Evolutionary conservation across 768 basidiomycete species (phyloP).

Genomic region (Hericium rajendrae): DNA sequence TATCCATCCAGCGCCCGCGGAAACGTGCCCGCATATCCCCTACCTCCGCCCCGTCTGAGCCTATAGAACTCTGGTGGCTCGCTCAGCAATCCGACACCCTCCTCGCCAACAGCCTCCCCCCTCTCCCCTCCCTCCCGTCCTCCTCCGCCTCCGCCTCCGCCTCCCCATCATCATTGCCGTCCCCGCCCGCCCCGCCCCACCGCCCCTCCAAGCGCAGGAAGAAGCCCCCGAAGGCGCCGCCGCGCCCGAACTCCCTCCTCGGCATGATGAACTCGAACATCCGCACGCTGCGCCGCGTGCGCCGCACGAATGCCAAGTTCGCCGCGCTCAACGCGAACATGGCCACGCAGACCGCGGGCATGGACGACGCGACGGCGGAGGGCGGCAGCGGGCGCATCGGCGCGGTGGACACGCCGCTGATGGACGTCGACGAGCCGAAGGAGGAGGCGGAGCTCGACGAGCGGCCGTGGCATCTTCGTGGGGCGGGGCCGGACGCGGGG

Average conservation of each 20-base stretch:
- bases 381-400: constrained; percentile 31
- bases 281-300: constrained; percentile 60
- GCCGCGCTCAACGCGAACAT: constrained; percentile 37
- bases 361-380: constrained; percentile 24
- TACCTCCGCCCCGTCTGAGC: background rate
- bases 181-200: constrained; percentile 13
- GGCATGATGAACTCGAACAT: constrained; percentile 69
- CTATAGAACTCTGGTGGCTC: constrained; percentile 15
- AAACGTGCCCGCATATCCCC: constrained; percentile 51
- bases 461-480: constrained; percentile 43
- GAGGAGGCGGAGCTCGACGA: constrained; percentile 35
- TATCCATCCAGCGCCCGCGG: constrained; percentile 37
- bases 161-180: constrained; percentile 15
- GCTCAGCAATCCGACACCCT: constrained; percentile 12
- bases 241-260: constrained; percentile 36
- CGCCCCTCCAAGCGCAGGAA: constrained; percentile 14
- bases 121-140: constrained; percentile 10
- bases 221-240: constrained; percentile 23
- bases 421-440: constrained; percentile 5
- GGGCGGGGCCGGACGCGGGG: constrained; percentile 14
- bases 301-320: constrained; percentile 66
- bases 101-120: constrained; percentile 12
- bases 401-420: constrained; percentile 41
- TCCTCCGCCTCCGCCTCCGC: constrained; percentile 19
- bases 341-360: background rate